These are phyloP conservation scores for Xylariaceae sp. DNA, from an alignment of 2,329 filamentous ascomycete genomes.

Conservation along the genomic window DNA sequence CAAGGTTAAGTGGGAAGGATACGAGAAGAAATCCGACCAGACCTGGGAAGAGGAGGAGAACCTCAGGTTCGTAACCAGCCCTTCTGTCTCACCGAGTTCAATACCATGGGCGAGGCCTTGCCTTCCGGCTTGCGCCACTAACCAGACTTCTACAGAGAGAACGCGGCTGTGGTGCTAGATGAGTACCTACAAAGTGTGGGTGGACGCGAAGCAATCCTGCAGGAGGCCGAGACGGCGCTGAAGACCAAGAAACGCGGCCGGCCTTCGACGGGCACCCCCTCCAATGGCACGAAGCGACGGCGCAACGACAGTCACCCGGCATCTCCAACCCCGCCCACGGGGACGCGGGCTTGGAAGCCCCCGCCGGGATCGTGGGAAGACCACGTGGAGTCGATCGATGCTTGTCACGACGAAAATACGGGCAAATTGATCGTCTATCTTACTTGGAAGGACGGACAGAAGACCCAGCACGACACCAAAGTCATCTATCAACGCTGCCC, in stretches of 20 bases:
- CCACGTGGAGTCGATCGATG: constrained; percentile 63
- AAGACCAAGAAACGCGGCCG: constrained; percentile 56
- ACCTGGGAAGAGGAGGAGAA: constrained; percentile 80
- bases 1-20: constrained; percentile 78
- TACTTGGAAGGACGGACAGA: constrained; percentile 67
- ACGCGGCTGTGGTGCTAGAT: constrained; percentile 54
- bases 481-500: constrained; percentile 71
- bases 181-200: constrained; percentile 61
- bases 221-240: constrained; percentile 44
- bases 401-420: constrained; percentile 59
- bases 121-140: too few relatives aligned
- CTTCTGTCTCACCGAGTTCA: constrained; percentile 3
- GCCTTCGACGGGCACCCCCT: constrained; percentile 35
- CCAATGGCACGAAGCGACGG: constrained; percentile 41
- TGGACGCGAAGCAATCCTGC: constrained; percentile 53
- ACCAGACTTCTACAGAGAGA: constrained; percentile 50
- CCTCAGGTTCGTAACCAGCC: constrained; percentile 42
- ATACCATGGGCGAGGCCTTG: too few relatives aligned
- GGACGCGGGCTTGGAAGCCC: constrained; percentile 51
- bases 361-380: constrained; percentile 75
- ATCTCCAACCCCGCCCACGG: constrained; percentile 42
- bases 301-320: constrained; percentile 46
- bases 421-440: constrained; percentile 62
- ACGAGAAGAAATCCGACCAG: constrained; percentile 60
- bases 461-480: constrained; percentile 65